Percentiles rank a stretch among this genome's conserved stretches.
phyloP scores from a whole-genome alignment of 148 eudicot genomes.

The Chenopodium album region DNA sequence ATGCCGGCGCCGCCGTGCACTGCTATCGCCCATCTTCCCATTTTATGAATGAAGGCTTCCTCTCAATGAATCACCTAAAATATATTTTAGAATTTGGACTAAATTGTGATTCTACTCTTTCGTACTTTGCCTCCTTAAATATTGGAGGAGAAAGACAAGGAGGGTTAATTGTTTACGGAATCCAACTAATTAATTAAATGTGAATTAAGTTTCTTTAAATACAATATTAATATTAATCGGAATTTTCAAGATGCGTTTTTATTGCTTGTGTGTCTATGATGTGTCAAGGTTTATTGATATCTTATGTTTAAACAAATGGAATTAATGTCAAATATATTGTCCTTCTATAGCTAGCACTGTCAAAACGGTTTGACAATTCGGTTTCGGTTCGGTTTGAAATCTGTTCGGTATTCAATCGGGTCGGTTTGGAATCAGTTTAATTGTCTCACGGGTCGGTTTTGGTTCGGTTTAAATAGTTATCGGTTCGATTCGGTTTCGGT shows the following conservation, averaged over 20 bases:
- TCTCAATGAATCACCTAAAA: not conserved
- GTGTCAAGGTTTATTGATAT: not conserved
- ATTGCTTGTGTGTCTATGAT: not conserved
- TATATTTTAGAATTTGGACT: not conserved
- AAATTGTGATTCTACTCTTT: not conserved
- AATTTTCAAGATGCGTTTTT: not conserved
- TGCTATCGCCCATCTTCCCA: slow-evolving; percentile 91
- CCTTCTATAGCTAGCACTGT: not conserved
- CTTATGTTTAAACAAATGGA: not conserved
- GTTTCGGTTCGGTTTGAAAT: too few relatives aligned
- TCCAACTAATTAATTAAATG: not conserved
- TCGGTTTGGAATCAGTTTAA: too few relatives aligned
- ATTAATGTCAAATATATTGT: too few relatives aligned
- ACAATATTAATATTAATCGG: too few relatives aligned
- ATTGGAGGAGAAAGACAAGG: not conserved
- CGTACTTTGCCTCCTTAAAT: not conserved
- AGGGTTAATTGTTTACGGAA: not conserved
- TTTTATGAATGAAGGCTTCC: slow-evolving; percentile 1
- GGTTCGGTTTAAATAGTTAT: too few relatives aligned
- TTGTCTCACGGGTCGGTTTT: too few relatives aligned
- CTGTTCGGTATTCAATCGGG: too few relatives aligned
- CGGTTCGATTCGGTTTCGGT: too few relatives aligned
- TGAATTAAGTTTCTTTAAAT: not conserved
- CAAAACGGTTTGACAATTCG: too few relatives aligned
- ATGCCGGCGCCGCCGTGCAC: slow-evolving; percentile 96